phyloP scores from a whole-genome alignment of 495 filamentous ascomycete genomes.

The Viridothelium virens region DNA sequence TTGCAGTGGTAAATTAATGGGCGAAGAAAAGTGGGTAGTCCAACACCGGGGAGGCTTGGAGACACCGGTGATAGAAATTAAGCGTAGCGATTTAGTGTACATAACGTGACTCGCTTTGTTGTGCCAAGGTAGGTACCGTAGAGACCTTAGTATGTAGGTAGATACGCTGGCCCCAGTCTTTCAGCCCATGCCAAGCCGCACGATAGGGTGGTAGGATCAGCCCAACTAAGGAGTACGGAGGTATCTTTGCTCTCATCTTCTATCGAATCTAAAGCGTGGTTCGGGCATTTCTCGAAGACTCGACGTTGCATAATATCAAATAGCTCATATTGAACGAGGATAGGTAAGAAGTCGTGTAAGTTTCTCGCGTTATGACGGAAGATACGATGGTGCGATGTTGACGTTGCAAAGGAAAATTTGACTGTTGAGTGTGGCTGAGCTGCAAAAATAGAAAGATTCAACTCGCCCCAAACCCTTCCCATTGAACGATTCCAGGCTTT shows the following conservation, averaged over 20 bases:
- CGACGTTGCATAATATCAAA: background rate
- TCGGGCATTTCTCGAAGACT: background rate
- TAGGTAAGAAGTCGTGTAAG: background rate
- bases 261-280: too few relatives aligned
- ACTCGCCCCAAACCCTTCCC: too few relatives aligned
- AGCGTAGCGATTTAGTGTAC: background rate
- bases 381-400: background rate
- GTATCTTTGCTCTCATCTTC: too few relatives aligned
- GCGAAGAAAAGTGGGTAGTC: background rate
- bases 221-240: background rate
- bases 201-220: background rate
- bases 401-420: background rate
- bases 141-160: background rate
- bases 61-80: slow-evolving; percentile 4
- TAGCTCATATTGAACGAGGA: background rate
- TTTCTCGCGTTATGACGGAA: background rate
- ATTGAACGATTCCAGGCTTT: background rate
- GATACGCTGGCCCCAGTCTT: background rate
- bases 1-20: background rate
- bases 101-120: background rate
- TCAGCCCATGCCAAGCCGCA: background rate
- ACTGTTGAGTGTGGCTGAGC: background rate
- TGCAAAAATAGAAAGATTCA: background rate
- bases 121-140: too few relatives aligned
- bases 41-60: background rate